Evolutionary conservation across 495 filamentous ascomycete genomes (phyloP).

Genomic region (Thozetella sp.): DNA sequence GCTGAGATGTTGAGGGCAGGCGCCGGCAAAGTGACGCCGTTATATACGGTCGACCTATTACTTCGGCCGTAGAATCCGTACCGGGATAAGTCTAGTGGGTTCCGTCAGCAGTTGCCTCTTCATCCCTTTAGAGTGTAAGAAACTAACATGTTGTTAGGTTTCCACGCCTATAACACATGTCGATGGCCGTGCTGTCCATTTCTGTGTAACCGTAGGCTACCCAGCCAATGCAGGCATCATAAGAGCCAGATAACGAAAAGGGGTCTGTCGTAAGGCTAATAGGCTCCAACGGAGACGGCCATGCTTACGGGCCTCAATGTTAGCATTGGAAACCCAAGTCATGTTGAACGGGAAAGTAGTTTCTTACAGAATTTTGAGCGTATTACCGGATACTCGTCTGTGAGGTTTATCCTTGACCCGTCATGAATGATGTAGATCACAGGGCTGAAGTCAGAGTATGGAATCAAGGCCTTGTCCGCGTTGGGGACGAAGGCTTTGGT

Average conservation of each 20-base stretch:
- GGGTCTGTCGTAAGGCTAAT: too few species aligned
- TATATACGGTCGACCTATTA: neutral
- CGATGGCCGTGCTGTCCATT: too few species aligned
- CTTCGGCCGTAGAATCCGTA: conserved; percentile 7
- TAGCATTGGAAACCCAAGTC: too few species aligned
- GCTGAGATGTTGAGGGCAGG: neutral
- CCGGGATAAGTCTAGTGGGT: neutral
- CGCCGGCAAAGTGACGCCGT: neutral
- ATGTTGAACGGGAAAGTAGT: too few species aligned
- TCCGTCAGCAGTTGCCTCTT: neutral
- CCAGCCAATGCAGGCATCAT: neutral
- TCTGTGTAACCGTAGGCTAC: neutral
- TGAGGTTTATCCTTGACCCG: conserved; percentile 16
- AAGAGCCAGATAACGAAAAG: too few species aligned
- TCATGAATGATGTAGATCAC: conserved; percentile 18
- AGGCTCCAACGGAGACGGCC: too few species aligned
- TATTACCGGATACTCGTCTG: conserved; percentile 6
- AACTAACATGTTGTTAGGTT: neutral
- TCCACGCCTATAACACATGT: neutral
- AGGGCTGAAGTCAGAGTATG: conserved; percentile 6
- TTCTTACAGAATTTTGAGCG: too few species aligned
- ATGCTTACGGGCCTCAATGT: too few species aligned
- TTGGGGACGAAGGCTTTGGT: conserved; percentile 15
- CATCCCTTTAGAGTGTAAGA: too few species aligned
- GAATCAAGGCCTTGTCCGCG: conserved; percentile 11